Evolutionary conservation across 2,329 filamentous ascomycete genomes (phyloP), one percentile per base, ranked within the genome.

Genomic region (Fusarium camptoceras): DNA sequence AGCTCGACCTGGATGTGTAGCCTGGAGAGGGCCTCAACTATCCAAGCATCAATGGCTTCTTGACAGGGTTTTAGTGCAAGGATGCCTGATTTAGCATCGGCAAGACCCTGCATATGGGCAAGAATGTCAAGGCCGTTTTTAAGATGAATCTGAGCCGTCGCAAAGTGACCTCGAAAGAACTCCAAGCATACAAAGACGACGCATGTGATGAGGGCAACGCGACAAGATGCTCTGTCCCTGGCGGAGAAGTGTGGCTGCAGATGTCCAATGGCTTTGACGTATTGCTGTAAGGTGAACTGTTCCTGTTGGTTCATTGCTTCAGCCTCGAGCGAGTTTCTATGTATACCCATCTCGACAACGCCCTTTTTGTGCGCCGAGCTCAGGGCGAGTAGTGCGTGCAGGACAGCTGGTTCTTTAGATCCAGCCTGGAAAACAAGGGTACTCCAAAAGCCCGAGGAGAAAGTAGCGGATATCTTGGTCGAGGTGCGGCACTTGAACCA

Each of bases 371-470:
- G 79, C 1, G 76, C 74, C 1, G 80, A 78, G 57, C 78, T 75
- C n/a, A 83, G 63, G 0, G 82, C 81, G 7, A 83, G 70, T 3
- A 77, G 70, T 3, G 81, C 80, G 39, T 83, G 81, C n/a, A 82
- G 59, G 4, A 83, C 74, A 2, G 81, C 79, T 0, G 81, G 80
- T 53, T 83, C 81, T 14, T 48, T 70, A 2, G 76, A 60, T 22
- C 77, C 76, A 8, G 77, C 77, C 41, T 83, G 81, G 25, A 82
- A 70, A 16, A 83, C 59, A 12, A 83, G 74, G 9, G 65, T 73
- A 28, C 72, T 72, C 82, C 82, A 83, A 46, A 83, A 83, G 1
- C 55, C 64, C 2, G 78, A 81, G 24, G 59, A 66, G 55, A 81
- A 83, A 3, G 75, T 73, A 1, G 80, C 81, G 0, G 77, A 78